Evolutionary conservation across 163 green algal genomes (phyloP), one percentile per base, ranked within the genome.

Genomic region (Smithsoniella earleae): DNA sequence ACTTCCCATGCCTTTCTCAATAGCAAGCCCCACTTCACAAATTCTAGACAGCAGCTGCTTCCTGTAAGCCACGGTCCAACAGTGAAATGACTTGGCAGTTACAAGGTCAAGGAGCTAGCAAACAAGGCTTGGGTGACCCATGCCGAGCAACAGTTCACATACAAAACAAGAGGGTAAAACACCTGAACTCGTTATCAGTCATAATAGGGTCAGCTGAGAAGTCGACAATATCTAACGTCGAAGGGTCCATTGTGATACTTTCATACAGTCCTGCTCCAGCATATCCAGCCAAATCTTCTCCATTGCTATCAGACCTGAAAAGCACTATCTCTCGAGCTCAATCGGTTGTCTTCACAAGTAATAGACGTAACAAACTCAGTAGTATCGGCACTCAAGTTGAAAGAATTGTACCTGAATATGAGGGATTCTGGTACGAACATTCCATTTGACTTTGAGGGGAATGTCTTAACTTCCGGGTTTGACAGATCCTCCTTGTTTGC

Each of bases 261-360:
- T 99, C 94, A 80, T 99, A 99, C 75, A 99, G 86, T 18, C 94
- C 94, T 40, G 93, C 94, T 22, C 94, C 93, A n/a, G 93, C 93
- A 77, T 98, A 98, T 3, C 92, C 93, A 77, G 97, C 88, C 44
- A 96, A 83, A 84, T 99, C 94, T 80, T 98, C 92, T 2, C 92
- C 92, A 77, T 98, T 98, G 36, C 89, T 96, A 83, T 98, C 92
- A n/a, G 88, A 96, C 3, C 82, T 31, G n/a, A n/a, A n/a, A 65
- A 6, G 54, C 25, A 66, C 25, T 66, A 13, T 66, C 36, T 66
- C 36, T 30, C 36, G 54, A 28, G 54, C 13, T 10, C 25, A 10
- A 66, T 25, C 65, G 76, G 78, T 79, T 69, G 43, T n/a, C n/a
- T n/a, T n/a, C n/a, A n/a, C n/a, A n/a, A n/a, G n/a, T n/a, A n/a